Base-by-base conservation (phyloP, 176 grass and related monocot species). In the Neostapfia colusana region DNA sequence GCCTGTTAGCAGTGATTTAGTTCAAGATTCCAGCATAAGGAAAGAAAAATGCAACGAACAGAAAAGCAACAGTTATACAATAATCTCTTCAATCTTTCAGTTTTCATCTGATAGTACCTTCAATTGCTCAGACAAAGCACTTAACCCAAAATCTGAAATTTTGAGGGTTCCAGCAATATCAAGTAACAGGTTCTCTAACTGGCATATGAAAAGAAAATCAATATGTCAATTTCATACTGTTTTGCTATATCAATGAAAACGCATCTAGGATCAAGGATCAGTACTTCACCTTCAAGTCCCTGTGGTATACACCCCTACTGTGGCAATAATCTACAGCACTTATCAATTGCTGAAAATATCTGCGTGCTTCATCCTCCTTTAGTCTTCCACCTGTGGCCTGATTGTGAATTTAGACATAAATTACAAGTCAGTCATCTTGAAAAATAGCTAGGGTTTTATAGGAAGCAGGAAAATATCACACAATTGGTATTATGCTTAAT, bases 231-330 rank as follows among this genome's bases (percentile, higher is more conserved):
- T 83, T 74, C 51, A 11, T 38, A 53, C 12, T 37, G 2, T 48
- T 65, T 53, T 42, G 16, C 67, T 66, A 3, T 4, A 23, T 50
- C 21, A 82, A 75, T 15, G 56, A 25, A 34, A 18, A 40, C 62
- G 56, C n/a, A n/a, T n/a, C n/a, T n/a, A n/a, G 64, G 78, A 62
- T 48, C 23, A 50, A 69, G 67, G 67, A 66, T n/a, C 35, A 8
- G 57, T 10, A 42, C 13, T 65, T 35, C 69, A 97, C 93, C 80
- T 97, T 97, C 60, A 97, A 80, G 64, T 97, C 93, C 60, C 93
- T 89, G 56, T 97, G 93, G 69, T 93, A 97, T 10, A 97, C 93
- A 11, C 93, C 93, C 84, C 93, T 93, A 67, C 93, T 97, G 56
- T 97, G 93, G 72, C 93, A 97, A 70, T 93, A 97, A 76, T 97